Evolutionary conservation across 1,284 basidiomycete genomes (phyloP).

Genomic region (Taiwanofungus camphoratus): DNA sequence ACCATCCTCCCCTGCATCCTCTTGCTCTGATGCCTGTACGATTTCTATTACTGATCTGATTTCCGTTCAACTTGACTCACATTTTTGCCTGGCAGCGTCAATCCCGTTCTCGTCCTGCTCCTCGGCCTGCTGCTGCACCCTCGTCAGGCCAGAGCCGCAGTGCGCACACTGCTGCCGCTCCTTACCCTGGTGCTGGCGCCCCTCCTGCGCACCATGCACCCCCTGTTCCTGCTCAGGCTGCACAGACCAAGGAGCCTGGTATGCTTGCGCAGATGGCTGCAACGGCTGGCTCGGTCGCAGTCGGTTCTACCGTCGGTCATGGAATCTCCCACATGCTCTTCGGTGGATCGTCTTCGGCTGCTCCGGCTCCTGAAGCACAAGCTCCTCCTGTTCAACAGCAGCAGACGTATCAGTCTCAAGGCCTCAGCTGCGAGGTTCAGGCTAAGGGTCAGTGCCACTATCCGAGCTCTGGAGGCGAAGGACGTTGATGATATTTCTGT

Average conservation of each 20-base stretch:
- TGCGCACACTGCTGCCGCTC: conserved; percentile 35
- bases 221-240: conserved; percentile 24
- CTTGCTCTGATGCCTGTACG: conserved; percentile 54
- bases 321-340: conserved; percentile 84
- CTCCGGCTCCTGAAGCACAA: conserved; percentile 40
- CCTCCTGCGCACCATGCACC: conserved; percentile 34
- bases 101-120: conserved; percentile 56
- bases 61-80: background rate
- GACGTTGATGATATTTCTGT: conserved; percentile 3
- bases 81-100: conserved; percentile 36
- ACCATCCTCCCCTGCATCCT: conserved; percentile 13
- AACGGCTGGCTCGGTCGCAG: conserved; percentile 82
- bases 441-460: conserved; percentile 53
- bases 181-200: conserved; percentile 40
- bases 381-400: conserved; percentile 38
- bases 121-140: conserved; percentile 34
- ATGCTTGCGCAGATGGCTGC: conserved; percentile 82
- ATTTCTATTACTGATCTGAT: conserved; percentile 5
- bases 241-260: conserved; percentile 43
- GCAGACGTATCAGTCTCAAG: conserved; percentile 28
- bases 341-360: conserved; percentile 46
- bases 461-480: conserved; percentile 1
- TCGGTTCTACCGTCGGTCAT: conserved; percentile 81
- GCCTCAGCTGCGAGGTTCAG: conserved; percentile 59
- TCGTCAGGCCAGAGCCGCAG: conserved; percentile 40